phyloP scores from a whole-genome alignment of 2,329 filamentous ascomycete species.

The Aspergillus candidus region DNA sequence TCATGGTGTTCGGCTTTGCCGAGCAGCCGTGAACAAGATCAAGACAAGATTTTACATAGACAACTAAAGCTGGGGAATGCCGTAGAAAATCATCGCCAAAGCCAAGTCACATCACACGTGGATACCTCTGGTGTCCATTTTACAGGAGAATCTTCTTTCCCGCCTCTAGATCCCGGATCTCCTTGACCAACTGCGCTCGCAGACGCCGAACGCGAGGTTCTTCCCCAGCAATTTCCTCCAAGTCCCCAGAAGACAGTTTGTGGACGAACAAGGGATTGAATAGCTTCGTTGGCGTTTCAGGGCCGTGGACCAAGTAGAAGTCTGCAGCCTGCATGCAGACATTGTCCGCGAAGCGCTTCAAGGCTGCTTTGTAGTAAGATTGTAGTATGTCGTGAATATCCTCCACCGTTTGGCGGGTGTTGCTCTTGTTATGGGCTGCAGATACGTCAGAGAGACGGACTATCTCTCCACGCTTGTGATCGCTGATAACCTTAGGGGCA shows the following conservation, averaged over 20 bases:
- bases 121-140: no score
- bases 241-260: slow-evolving; percentile 42
- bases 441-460: slow-evolving; percentile 6
- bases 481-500: background rate
- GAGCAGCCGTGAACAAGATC: no score
- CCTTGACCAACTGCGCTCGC: slow-evolving; percentile 40
- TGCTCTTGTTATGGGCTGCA: slow-evolving; percentile 11
- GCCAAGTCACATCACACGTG: no score
- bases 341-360: slow-evolving; percentile 57
- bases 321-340: slow-evolving; percentile 55
- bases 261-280: slow-evolving; percentile 50
- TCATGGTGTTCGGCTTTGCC: no score
- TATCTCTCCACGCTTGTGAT: background rate
- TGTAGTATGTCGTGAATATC: slow-evolving; percentile 56
- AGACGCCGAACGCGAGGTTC: slow-evolving; percentile 38
- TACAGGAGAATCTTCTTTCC: slow-evolving; percentile 26
- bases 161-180: slow-evolving; percentile 44
- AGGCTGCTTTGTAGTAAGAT: slow-evolving; percentile 57
- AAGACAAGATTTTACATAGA: no score
- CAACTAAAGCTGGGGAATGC: no score
- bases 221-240: slow-evolving; percentile 56
- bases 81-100: no score
- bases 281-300: slow-evolving; percentile 47
- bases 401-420: slow-evolving; percentile 21
- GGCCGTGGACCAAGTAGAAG: slow-evolving; percentile 47